These are phyloP conservation scores for slime mould (Dictyostelium discoideum) DNA, from an alignment of 78 protist genomes.

Conservation along the genomic window dicty_2.7 NC_007091.3:2847501-2848000, in stretches of 20 bases:
- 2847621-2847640: conserved; percentile 67
- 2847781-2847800: conserved; percentile 47
- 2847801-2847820: conserved; percentile 40
- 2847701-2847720: conserved; percentile 47
- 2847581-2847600: conserved; percentile 56
- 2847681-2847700: conserved; percentile 53
- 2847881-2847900: conserved; percentile 81
- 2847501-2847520: conserved; percentile 49
- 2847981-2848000: conserved; percentile 56
- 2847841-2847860: conserved; percentile 83
- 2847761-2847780: conserved; percentile 62
- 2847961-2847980: conserved; percentile 67
- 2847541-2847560: conserved; percentile 60
- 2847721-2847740: conserved; percentile 64
- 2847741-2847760: conserved; percentile 55
- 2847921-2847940: conserved; percentile 76
- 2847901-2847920: conserved; percentile 80
- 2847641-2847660: conserved; percentile 71
- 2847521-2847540: conserved; percentile 36
- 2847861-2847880: conserved; percentile 69
- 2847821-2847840: conserved; percentile 81
- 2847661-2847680: conserved; percentile 52
- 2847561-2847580: conserved; percentile 54
- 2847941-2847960: conserved; percentile 64
- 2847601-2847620: conserved; percentile 38